A percentile compares a stretch with the other conserved stretches of the same genome.
Conservation (phyloP, 2,329 filamentous ascomycete species). For the Davidsoniella virescens region DNA sequence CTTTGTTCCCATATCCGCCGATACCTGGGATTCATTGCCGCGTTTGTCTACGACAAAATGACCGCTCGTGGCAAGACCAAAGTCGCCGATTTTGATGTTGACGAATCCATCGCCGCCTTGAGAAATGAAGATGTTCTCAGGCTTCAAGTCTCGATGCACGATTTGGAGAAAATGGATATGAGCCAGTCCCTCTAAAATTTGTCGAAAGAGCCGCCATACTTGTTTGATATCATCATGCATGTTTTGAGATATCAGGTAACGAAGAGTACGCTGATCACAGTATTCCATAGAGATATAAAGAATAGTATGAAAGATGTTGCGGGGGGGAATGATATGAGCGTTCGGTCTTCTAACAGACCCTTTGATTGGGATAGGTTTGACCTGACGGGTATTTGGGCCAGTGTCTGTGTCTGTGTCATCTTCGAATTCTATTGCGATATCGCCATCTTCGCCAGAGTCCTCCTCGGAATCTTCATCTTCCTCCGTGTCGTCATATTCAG, state of each 20-base stretch:
- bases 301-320: conserved; percentile 44
- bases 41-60: conserved; percentile 51
- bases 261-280: conserved; percentile 83
- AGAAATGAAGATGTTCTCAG: conserved; percentile 87
- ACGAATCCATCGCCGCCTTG: conserved; percentile 54
- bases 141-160: conserved; percentile 90
- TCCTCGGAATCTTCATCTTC: conserved; percentile 3
- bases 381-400: neutral
- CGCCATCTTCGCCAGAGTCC: neutral
- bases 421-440: neutral
- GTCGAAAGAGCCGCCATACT: conserved; percentile 78
- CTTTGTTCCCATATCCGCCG: conserved; percentile 47
- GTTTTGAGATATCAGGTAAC: conserved; percentile 67
- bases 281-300: conserved; percentile 99
- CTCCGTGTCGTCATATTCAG: conserved; percentile 22
- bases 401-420: neutral
- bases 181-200: conserved; percentile 74
- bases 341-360: neutral
- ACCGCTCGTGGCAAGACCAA: conserved; percentile 81
- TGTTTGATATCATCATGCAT: conserved; percentile 60
- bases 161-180: conserved; percentile 86
- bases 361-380: conserved; percentile 3
- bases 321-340: conserved; percentile 25
- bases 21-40: conserved; percentile 15
- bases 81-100: conserved; percentile 92